These are phyloP conservation scores for Pseudopediastrum boryanum DNA, from an alignment of 139 green algal genomes.

Conservation along the genomic window DNA sequence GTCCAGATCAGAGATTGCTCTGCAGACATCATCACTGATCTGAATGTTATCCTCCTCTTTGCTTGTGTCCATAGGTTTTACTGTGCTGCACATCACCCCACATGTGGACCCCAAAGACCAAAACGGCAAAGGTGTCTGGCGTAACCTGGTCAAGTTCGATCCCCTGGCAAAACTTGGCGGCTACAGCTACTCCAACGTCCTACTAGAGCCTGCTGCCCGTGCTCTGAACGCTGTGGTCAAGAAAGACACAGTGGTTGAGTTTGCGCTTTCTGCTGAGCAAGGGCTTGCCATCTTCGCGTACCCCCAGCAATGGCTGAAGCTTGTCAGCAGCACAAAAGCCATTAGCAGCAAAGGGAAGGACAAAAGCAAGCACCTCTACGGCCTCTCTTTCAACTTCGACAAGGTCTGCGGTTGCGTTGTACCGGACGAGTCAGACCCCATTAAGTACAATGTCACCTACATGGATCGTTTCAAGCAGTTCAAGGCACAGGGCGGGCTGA, in stretches of 20 bases:
- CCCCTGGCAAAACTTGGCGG: not conserved
- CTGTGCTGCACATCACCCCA: not conserved
- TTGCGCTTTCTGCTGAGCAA: constrained; percentile 6
- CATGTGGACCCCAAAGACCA: not conserved
- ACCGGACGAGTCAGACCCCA: constrained; percentile 17
- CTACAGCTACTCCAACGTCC: not conserved
- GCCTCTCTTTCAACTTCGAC: constrained; percentile 32
- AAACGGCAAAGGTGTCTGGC: constrained; percentile 8
- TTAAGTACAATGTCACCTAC: constrained; percentile 20
- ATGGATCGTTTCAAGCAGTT: not conserved
- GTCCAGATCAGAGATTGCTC: too few relatives aligned
- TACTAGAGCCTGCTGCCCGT: constrained; percentile 12
- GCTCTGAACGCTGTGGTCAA: constrained; percentile 4
- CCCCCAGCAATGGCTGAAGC: not conserved
- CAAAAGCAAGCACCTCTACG: not conserved
- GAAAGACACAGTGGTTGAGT: constrained; percentile 1
- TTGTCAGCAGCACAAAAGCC: not conserved
- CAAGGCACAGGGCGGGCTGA: not conserved
- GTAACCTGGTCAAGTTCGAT: constrained; percentile 10
- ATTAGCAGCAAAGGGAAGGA: not conserved
- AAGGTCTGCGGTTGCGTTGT: constrained; percentile 27
- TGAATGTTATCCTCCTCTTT: too few relatives aligned
- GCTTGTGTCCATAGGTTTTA: constrained; percentile 5
- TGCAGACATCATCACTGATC: not conserved
- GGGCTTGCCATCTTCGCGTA: constrained; percentile 3